Evolutionary conservation across 495 filamentous ascomycete genomes (phyloP).

Genomic region (Neurospora intermedia): DNA sequence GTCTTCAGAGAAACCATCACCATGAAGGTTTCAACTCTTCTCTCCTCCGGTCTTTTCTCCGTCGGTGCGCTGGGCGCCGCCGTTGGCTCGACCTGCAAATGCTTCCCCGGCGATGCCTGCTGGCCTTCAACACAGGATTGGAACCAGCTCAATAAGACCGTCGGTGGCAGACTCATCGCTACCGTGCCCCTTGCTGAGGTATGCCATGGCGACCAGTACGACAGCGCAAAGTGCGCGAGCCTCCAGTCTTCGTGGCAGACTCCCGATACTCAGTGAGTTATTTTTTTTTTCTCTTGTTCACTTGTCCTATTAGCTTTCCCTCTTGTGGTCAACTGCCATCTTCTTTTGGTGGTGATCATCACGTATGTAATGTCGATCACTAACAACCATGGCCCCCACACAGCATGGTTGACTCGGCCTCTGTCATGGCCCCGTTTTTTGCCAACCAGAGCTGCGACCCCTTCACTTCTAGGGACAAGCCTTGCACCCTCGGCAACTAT

Average conservation of each 20-base stretch:
- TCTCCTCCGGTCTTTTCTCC: conserved; percentile 12
- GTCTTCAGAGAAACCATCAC: conserved; percentile 2
- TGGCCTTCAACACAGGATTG: conserved; percentile 38
- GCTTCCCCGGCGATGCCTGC: conserved; percentile 38
- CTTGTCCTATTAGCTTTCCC: not conserved
- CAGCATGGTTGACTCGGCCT: conserved; percentile 33
- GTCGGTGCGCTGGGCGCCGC: conserved; percentile 5
- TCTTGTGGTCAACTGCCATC: not conserved
- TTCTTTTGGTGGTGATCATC: not conserved
- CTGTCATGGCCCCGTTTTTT: conserved; percentile 35
- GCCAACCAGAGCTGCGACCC: conserved; percentile 33
- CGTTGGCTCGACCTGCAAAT: conserved; percentile 29
- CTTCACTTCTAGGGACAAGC: conserved; percentile 12
- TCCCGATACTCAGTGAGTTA: conserved; percentile 23
- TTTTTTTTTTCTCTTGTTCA: not conserved
- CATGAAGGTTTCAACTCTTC: conserved; percentile 11
- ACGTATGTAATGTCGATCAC: not conserved
- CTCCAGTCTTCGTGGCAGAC: conserved; percentile 18
- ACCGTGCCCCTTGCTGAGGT: conserved; percentile 40
- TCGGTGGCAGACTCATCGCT: conserved; percentile 36
- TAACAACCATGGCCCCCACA: conserved; percentile 18
- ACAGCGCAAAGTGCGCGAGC: conserved; percentile 13
- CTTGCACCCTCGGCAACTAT: conserved; percentile 48
- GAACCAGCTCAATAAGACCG: conserved; percentile 32
- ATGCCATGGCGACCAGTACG: conserved; percentile 33